Conservation (phyloP, 345 rosid species). For the Physaria fendleri region DNA sequence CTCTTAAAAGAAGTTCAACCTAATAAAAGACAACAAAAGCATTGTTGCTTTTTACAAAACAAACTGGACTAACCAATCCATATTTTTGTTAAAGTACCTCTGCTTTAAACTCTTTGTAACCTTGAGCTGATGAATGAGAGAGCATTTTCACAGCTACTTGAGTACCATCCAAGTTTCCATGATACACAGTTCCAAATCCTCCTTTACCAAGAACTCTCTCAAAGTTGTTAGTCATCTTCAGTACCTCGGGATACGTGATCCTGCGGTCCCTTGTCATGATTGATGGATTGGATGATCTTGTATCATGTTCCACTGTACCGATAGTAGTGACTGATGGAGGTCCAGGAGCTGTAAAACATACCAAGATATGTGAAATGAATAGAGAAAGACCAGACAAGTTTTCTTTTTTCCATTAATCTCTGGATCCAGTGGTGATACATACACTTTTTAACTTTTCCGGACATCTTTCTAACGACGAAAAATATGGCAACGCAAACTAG, state of each 20-base stretch:
- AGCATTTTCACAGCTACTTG: slow-evolving; percentile 37
- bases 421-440: slow-evolving; percentile 9
- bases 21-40: background rate
- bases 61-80: background rate
- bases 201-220: slow-evolving; percentile 33
- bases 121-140: slow-evolving; percentile 31
- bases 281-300: background rate
- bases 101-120: slow-evolving; percentile 30
- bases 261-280: background rate
- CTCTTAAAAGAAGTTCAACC: slow-evolving; percentile 30
- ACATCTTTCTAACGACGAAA: background rate
- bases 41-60: background rate
- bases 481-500: background rate
- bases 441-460: background rate
- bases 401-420: background rate
- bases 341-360: background rate
- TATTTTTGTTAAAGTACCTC: slow-evolving; percentile 7
- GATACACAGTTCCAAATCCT: slow-evolving; percentile 29
- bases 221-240: slow-evolving; percentile 26
- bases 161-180: slow-evolving; percentile 21
- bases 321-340: too few species aligned
- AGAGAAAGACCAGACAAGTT: background rate
- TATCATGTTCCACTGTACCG: background rate
- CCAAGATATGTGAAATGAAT: background rate
- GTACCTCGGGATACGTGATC: slow-evolving; percentile 24